Percentiles rank a stretch among this genome's conserved stretches.
Conservation (phyloP, 2,329 filamentous ascomycete species). For the Huntiella savannae region DNA sequence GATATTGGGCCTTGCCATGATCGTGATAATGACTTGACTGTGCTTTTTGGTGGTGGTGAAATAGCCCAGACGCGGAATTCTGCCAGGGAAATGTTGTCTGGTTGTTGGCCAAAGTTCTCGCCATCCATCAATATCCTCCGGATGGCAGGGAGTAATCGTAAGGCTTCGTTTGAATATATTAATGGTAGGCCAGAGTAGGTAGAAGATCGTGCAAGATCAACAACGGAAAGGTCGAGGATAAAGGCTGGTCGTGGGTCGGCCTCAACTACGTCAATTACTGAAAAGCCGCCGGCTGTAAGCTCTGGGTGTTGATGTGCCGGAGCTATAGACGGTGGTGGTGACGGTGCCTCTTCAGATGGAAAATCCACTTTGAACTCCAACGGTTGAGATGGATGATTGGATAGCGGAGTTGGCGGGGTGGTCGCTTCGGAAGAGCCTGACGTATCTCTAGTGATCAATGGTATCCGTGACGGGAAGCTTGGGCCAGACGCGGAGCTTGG, state of each 20-base stretch:
- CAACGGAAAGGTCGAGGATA: constrained; percentile 46
- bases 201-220: not conserved
- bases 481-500: no score
- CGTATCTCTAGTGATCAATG: no score
- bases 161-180: constrained; percentile 48
- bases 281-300: constrained; percentile 29
- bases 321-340: not conserved
- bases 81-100: not conserved
- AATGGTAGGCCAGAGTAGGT: constrained; percentile 39
- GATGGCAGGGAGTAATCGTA: constrained; percentile 37
- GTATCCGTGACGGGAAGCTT: no score
- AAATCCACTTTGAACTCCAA: no score
- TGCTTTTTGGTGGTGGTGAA: not conserved
- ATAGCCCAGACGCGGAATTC: not conserved
- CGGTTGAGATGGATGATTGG: no score
- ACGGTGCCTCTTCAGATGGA: not conserved
- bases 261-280: constrained; percentile 54
- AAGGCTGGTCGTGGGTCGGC: constrained; percentile 61
- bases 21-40: no score
- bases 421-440: no score
- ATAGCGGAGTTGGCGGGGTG: no score
- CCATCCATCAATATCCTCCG: not conserved
- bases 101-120: not conserved
- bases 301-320: not conserved
- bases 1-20: not conserved